phyloP scores from a whole-genome alignment of 1,284 basidiomycete species.

The Clitocybe nebularis region DNA sequence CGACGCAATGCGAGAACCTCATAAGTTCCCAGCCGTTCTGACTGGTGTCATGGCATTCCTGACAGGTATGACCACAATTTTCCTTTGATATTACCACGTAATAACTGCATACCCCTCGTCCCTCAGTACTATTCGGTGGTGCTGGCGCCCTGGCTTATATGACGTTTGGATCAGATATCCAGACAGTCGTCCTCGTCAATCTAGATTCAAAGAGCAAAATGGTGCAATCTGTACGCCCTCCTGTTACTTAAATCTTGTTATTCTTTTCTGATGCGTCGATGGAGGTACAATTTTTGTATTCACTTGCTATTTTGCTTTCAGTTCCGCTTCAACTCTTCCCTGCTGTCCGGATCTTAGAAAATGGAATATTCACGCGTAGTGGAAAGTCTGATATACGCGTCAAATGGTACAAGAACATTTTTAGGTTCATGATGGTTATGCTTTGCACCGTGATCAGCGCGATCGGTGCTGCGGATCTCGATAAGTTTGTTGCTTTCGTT shows the following conservation, averaged over 20 bases:
- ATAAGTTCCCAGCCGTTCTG: constrained; percentile 86
- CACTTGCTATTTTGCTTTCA: constrained; percentile 91
- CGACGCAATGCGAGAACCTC: constrained; percentile 93
- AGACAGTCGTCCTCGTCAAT: constrained; percentile 96
- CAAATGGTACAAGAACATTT: constrained; percentile 92
- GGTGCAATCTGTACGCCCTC: constrained; percentile 72
- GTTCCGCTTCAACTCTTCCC: constrained; percentile 97
- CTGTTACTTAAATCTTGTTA: neutral
- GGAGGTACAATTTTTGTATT: constrained; percentile 81
- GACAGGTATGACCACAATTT: constrained; percentile 41
- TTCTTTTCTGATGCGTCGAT: constrained; percentile 2
- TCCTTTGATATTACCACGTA: too few species aligned
- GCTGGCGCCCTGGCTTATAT: constrained; percentile 88
- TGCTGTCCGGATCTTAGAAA: constrained; percentile 95
- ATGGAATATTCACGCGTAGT: constrained; percentile 89
- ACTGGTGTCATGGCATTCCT: constrained; percentile 89
- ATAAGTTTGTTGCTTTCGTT: constrained; percentile 95
- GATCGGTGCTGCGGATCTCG: constrained; percentile 85
- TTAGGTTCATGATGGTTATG: constrained; percentile 77
- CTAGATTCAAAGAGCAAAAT: constrained; percentile 82
- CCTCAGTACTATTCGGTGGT: constrained; percentile 78
- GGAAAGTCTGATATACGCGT: constrained; percentile 71
- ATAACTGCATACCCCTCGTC: too few species aligned
- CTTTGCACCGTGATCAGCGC: constrained; percentile 78
- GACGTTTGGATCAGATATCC: constrained; percentile 84